Evolutionary conservation across 2,329 filamentous ascomycete species (phyloP), one percentile per base, ranked within the genome.

Genomic region (Xylaria sp.): DNA sequence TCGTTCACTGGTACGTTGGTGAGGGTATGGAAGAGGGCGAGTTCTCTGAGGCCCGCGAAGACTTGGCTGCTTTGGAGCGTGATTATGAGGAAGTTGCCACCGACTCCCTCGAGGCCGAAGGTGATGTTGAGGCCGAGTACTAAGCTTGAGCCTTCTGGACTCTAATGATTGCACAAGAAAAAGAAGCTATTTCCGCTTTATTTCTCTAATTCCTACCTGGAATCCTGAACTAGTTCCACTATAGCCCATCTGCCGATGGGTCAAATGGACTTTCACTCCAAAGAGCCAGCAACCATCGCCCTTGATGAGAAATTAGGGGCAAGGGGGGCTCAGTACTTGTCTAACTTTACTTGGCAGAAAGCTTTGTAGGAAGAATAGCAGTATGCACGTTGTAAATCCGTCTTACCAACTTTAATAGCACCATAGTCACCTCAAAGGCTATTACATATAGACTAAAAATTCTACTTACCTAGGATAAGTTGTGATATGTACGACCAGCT

Each of bases 21-120:
- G 96, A 98, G 88, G 96, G 96, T 90, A 99, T 99, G 96, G 96
- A 99, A 89, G 96, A 99, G 84, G 96, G 96, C 83, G 96, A 99
- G 85, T 99, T 99, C 90, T 97, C 93, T 66, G 96, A 99, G 88
- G 96, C 96, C 73, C 94, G 96, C 82, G 96, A 99, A 86, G 96
- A 99, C 85, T 86, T 99, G 82, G 96, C 96, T 81, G 96, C 96
- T 76, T 89, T 99, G 72, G 96, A 99, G 90, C 91, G 94, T 76
- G 95, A 99, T 82, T 99, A 99, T 85, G 95, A 97, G 86, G 96
- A 99, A 86, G 96, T 98, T 80, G 95, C 94, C 73, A 93, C 93
- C 78, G 95, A 98, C 84, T 97, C 94, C 72, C 84, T 97, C 77
- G 94, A 94, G 80, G 92, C 90, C 72, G 94, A 97, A 77, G 93